Evolutionary conservation across 352 stramenopile species (phyloP).

Genomic region (Pythium rishiriense): DNA sequence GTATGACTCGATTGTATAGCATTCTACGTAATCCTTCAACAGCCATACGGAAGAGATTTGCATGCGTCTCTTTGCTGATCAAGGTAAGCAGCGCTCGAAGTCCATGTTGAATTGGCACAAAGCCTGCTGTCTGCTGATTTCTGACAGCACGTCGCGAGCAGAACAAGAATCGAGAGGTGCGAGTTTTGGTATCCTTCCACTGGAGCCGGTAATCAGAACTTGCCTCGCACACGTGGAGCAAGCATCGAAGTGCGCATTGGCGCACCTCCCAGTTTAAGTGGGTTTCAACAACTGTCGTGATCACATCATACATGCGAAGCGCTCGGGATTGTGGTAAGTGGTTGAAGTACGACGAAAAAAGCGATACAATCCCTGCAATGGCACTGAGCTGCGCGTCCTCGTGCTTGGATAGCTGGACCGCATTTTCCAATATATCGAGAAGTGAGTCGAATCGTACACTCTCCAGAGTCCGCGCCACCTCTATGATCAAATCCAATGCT

Average conservation of each 20-base stretch:
- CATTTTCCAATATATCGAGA: slow-evolving; percentile 75
- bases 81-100: slow-evolving; percentile 71
- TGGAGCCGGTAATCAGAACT: slow-evolving; percentile 63
- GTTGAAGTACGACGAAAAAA: slow-evolving; percentile 82
- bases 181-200: slow-evolving; percentile 60
- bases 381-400: slow-evolving; percentile 72
- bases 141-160: slow-evolving; percentile 38
- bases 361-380: slow-evolving; percentile 52
- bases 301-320: slow-evolving; percentile 81
- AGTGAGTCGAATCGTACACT: slow-evolving; percentile 80
- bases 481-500: slow-evolving; percentile 63
- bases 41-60: slow-evolving; percentile 71
- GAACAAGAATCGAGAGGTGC: slow-evolving; percentile 81
- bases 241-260: slow-evolving; percentile 55
- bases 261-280: slow-evolving; percentile 69
- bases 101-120: slow-evolving; percentile 57
- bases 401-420: slow-evolving; percentile 59
- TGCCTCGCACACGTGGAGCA: slow-evolving; percentile 73
- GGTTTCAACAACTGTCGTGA: slow-evolving; percentile 63
- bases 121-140: slow-evolving; percentile 43
- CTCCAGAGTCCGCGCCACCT: slow-evolving; percentile 71
- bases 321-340: slow-evolving; percentile 68
- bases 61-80: slow-evolving; percentile 72
- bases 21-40: slow-evolving; percentile 70
- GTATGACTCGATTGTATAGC: slow-evolving; percentile 78